Conservation (phyloP, 768 basidiomycete species). For the Plicaturopsis crispa region DNA sequence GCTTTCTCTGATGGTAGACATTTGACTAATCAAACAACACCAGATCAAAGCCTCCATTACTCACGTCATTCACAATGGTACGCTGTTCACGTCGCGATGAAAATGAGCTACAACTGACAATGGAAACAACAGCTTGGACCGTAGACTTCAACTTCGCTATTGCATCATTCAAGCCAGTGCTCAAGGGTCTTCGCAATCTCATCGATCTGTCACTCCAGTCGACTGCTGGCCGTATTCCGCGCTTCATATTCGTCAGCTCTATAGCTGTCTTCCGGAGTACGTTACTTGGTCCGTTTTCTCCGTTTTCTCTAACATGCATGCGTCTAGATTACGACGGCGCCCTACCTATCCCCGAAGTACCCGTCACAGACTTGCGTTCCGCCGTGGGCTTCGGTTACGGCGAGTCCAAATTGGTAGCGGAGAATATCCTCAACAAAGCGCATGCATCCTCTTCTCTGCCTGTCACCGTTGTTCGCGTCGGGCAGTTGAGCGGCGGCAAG, state of each 20-base stretch:
- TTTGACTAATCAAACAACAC: background rate
- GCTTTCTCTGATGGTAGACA: background rate
- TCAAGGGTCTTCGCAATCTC: conserved; percentile 20
- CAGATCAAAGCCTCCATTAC: conserved; percentile 13
- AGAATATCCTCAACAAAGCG: conserved; percentile 18
- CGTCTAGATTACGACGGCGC: conserved; percentile 3
- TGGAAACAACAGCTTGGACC: conserved; percentile 20
- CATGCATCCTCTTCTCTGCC: conserved; percentile 8
- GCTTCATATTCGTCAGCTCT: conserved; percentile 25
- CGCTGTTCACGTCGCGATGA: background rate
- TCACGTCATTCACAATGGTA: conserved; percentile 25
- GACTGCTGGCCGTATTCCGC: conserved; percentile 14
- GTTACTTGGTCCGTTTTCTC: conserved; percentile 5
- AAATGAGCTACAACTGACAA: background rate
- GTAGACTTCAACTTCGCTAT: conserved; percentile 27
- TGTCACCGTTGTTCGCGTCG: conserved; percentile 19
- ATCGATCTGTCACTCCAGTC: conserved; percentile 27
- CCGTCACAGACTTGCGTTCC: conserved; percentile 6
- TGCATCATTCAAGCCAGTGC: conserved; percentile 20
- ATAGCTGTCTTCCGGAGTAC: conserved; percentile 22
- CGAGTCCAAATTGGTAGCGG: conserved; percentile 25
- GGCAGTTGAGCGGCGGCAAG: conserved; percentile 20
- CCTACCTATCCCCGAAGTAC: conserved; percentile 7
- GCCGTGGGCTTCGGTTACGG: conserved; percentile 18
- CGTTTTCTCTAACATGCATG: background rate